These are phyloP conservation scores for Pseudogymnoascus sp. DNA, from an alignment of 2,329 filamentous ascomycete species.

Conservation along the genomic window DNA sequence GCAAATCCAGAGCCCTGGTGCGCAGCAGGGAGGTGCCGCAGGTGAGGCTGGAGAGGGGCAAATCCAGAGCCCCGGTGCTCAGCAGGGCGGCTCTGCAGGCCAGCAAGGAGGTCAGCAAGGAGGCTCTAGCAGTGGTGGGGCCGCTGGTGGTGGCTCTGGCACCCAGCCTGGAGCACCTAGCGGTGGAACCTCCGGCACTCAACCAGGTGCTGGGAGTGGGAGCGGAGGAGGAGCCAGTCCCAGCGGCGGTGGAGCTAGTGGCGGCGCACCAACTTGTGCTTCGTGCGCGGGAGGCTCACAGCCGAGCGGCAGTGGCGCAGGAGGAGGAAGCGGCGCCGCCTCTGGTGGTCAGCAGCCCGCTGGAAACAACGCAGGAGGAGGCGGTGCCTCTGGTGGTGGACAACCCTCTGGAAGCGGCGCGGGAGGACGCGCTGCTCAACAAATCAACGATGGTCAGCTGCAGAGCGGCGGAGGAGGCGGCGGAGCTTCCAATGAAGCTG, in stretches of 20 bases:
- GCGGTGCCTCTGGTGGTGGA: too few species aligned
- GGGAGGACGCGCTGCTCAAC: neutral
- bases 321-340: neutral
- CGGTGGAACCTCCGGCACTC: neutral
- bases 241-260: neutral
- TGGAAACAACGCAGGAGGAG: neutral
- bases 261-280: neutral
- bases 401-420: too few species aligned
- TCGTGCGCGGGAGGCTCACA: neutral
- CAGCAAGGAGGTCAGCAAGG: neutral
- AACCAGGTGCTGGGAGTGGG: neutral
- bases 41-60: neutral
- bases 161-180: neutral
- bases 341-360: neutral
- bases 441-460: neutral
- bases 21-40: neutral
- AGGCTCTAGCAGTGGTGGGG: neutral
- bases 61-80: slow-evolving; percentile 29
- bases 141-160: neutral
- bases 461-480: neutral
- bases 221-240: neutral
- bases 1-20: slow-evolving; percentile 29
- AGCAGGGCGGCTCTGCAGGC: neutral
- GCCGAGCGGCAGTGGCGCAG: neutral
- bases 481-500: neutral